A percentile compares a stretch with the other conserved stretches of the same genome.
These are phyloP conservation scores for Dryas octopetala DNA, from an alignment of 306 rosid species.

Conservation along the genomic window DNA sequence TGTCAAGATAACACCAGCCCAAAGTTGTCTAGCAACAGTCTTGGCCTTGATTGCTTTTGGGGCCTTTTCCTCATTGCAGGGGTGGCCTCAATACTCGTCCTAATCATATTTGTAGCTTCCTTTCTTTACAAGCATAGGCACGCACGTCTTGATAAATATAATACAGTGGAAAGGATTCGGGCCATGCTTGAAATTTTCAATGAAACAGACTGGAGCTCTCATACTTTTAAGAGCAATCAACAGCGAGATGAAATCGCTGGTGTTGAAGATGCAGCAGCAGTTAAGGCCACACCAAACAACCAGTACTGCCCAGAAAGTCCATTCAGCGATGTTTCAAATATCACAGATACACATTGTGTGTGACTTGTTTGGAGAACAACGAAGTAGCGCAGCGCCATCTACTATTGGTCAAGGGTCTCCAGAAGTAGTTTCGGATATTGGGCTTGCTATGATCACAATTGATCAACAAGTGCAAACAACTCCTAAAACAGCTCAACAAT, in stretches of 20 bases:
- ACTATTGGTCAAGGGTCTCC: no score
- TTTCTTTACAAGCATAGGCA: conserved; percentile 41
- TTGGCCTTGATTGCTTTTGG: conserved; percentile 59
- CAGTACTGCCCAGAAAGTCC: no score
- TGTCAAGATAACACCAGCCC: conserved; percentile 24
- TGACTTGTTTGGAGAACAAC: no score
- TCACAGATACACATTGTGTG: no score
- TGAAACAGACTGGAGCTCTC: conserved; percentile 35
- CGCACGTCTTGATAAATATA: conserved; percentile 11
- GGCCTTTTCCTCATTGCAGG: conserved; percentile 58
- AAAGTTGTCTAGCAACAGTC: conserved; percentile 34
- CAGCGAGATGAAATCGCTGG: not conserved
- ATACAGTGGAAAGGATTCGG: not conserved
- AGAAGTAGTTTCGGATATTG: no score
- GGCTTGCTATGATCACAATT: no score
- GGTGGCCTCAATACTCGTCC: conserved; percentile 33
- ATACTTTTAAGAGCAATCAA: conserved; percentile 36
- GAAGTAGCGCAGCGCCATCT: no score
- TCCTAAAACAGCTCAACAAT: no score
- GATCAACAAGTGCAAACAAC: no score
- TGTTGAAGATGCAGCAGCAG: no score
- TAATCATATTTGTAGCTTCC: conserved; percentile 20
- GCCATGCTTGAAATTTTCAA: conserved; percentile 25
- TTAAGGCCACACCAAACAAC: no score
- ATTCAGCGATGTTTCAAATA: no score